Percentiles rank a stretch among this genome's conserved stretches.
Evolutionary conservation across 2,329 filamentous ascomycete species (phyloP).

Genomic region (Apiospora pterosperma): DNA sequence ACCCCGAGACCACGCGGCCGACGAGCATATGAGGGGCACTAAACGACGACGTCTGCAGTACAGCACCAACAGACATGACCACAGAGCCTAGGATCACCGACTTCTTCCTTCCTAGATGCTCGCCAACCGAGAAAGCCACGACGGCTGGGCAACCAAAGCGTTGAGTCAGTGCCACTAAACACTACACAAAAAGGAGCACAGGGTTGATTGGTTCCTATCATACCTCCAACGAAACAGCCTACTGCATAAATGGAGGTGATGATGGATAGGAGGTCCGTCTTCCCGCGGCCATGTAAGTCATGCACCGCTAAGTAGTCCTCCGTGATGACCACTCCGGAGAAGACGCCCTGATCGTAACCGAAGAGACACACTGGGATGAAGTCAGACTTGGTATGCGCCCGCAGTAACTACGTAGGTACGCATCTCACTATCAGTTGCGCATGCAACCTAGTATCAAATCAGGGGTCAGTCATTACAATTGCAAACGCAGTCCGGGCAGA

Average conservation of each 20-base stretch:
- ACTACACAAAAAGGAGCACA: constrained; percentile 14
- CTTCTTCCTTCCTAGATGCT: constrained; percentile 39
- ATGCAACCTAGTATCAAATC: constrained; percentile 17
- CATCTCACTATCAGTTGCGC: constrained; percentile 20
- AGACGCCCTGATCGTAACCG: constrained; percentile 46
- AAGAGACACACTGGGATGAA: constrained; percentile 19
- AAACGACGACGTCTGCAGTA: constrained; percentile 24
- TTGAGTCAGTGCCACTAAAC: background rate
- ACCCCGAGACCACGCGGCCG: constrained; percentile 33
- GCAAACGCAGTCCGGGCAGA: background rate
- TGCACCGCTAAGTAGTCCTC: constrained; percentile 47
- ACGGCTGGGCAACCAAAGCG: constrained; percentile 25
- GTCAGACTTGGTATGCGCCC: background rate
- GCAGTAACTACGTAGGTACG: background rate
- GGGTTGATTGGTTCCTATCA: constrained; percentile 5
- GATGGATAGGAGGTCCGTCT: constrained; percentile 33
- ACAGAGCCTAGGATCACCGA: constrained; percentile 38
- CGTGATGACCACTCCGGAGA: constrained; percentile 44
- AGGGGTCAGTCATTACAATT: background rate
- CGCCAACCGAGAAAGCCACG: constrained; percentile 36
- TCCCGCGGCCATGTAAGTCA: constrained; percentile 35
- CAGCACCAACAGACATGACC: constrained; percentile 34
- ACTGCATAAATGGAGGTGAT: constrained; percentile 45
- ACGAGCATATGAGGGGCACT: constrained; percentile 34
- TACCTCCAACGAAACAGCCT: constrained; percentile 38